Conservation (phyloP, 2,329 filamentous ascomycete species). For the Fusarium penzigii region DNA sequence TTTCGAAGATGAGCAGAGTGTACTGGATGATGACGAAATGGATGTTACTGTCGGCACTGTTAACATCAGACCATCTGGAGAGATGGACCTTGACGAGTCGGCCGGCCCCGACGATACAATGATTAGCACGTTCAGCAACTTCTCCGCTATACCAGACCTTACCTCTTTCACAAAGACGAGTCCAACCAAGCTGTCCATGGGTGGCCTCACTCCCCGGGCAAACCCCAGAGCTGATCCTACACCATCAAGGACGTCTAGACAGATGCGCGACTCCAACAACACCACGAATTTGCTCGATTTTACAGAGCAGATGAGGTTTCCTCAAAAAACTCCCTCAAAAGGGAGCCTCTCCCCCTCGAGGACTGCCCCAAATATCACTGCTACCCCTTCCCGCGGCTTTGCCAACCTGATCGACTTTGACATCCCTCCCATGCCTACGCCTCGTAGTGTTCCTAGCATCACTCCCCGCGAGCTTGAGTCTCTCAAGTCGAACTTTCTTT, state of each 20-base stretch:
- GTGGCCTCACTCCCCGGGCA: constrained; percentile 41
- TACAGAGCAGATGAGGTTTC: constrained; percentile 67
- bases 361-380: constrained; percentile 31
- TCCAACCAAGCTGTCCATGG: constrained; percentile 54
- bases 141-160: constrained; percentile 87
- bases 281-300: constrained; percentile 87
- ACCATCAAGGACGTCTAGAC: constrained; percentile 38
- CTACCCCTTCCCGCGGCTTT: constrained; percentile 56
- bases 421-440: constrained; percentile 89
- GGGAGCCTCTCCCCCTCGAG: constrained; percentile 34
- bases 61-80: constrained; percentile 28
- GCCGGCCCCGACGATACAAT: constrained; percentile 67
- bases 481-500: constrained; percentile 86
- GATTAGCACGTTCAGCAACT: constrained; percentile 83
- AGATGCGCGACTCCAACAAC: constrained; percentile 50
- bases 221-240: constrained; percentile 34
- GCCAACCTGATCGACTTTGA: constrained; percentile 75
- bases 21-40: constrained; percentile 31
- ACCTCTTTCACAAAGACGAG: constrained; percentile 77
- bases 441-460: constrained; percentile 85
- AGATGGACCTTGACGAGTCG: constrained; percentile 36
- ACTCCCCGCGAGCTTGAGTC: constrained; percentile 91
- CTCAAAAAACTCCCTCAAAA: constrained; percentile 50
- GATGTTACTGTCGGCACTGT: constrained; percentile 25
- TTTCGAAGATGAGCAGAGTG: constrained; percentile 55